Percentiles rank a stretch among this genome's conserved stretches.
These are phyloP conservation scores for Isochrysis galbana DNA, from an alignment of 78 protist genomes.

Conservation along the genomic window DNA sequence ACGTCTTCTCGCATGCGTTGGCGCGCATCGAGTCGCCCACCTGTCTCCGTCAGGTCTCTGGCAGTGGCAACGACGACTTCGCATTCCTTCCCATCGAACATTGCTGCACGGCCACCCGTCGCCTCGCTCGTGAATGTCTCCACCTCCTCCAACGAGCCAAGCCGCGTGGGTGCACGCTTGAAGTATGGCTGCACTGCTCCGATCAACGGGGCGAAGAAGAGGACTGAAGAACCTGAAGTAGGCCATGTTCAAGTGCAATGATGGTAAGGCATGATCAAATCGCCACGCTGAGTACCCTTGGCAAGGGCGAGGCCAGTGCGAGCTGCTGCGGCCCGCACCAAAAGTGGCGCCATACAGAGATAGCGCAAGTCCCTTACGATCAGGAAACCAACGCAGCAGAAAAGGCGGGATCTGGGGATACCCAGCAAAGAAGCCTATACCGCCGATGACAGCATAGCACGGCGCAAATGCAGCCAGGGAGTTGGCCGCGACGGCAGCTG, in stretches of 20 bases:
- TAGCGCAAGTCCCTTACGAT: neutral
- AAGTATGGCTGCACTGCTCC: neutral
- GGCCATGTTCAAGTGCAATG: no score
- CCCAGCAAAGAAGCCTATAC: neutral
- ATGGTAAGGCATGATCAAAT: no score
- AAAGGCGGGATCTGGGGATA: neutral
- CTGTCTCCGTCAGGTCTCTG: neutral
- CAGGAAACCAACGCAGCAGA: neutral
- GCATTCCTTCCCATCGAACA: neutral
- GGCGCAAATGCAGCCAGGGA: neutral
- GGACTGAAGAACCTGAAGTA: no score
- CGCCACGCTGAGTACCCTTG: no score
- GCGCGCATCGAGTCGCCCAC: no score
- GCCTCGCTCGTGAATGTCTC: neutral
- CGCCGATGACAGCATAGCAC: neutral
- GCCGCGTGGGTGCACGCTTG: neutral
- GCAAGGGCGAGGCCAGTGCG: no score
- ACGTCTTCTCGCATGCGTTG: no score
- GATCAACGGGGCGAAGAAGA: no score
- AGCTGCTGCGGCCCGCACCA: neutral
- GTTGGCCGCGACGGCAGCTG: neutral
- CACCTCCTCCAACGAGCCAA: neutral
- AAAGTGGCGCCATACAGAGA: neutral
- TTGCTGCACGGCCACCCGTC: neutral
- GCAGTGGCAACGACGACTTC: neutral